Conservation (phyloP, 441 rosid genomes). For the Corymbia citriodora region DNA sequence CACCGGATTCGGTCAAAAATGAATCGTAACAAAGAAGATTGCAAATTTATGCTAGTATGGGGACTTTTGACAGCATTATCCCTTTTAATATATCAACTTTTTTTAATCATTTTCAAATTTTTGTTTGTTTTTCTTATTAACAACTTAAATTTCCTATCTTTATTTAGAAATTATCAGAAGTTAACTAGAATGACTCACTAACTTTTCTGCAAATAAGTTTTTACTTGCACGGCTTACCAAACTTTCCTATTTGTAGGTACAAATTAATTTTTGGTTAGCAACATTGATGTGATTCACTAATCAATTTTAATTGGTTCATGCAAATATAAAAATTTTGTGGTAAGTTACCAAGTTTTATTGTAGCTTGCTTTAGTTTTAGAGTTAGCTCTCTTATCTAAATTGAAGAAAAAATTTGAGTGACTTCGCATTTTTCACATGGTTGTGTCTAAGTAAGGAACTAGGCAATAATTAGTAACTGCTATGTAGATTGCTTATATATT, state of each 20-base stretch:
- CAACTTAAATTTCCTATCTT: not conserved
- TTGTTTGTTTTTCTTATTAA: not conserved
- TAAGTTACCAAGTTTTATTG: not conserved
- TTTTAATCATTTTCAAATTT: not conserved
- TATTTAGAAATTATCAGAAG: not conserved
- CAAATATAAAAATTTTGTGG: too few species aligned
- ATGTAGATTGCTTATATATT: too few species aligned
- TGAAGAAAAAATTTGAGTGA: not conserved
- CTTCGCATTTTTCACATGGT: not conserved
- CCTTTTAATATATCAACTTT: not conserved
- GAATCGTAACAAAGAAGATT: too few species aligned
- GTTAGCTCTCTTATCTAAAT: not conserved
- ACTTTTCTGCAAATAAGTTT: not conserved
- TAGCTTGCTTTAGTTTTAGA: fast-evolving
- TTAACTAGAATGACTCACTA: too few species aligned
- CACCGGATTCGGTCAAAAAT: too few species aligned
- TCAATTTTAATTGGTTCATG: not conserved
- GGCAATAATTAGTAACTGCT: not conserved
- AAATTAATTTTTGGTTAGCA: not conserved
- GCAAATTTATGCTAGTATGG: not conserved
- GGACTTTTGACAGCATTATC: not conserved
- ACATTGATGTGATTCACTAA: fast-evolving
- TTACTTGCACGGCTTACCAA: not conserved
- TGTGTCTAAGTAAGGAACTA: not conserved
- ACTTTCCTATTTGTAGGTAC: fast-evolving